Evolutionary conservation across 2,329 filamentous ascomycete species (phyloP).

Genomic region (Exophiala lecanii-corni): DNA sequence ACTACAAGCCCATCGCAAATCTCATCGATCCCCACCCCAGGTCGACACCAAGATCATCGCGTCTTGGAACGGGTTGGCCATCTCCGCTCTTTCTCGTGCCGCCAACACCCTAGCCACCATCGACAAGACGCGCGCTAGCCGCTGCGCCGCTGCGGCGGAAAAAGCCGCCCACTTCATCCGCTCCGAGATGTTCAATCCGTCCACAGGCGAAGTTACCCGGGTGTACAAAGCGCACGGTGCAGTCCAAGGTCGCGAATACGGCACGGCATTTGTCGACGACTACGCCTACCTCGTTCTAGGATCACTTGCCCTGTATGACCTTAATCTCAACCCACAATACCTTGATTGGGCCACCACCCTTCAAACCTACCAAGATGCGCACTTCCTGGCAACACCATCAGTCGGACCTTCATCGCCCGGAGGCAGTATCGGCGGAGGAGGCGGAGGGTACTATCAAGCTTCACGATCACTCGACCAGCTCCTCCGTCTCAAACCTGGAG

Average conservation of each 20-base stretch:
- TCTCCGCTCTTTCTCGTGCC: slow-evolving; percentile 73
- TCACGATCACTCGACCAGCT: slow-evolving; percentile 17
- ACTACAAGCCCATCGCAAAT: slow-evolving; percentile 66
- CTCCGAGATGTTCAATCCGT: slow-evolving; percentile 64
- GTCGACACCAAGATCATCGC: slow-evolving; percentile 86
- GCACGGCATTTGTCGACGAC: slow-evolving; percentile 87
- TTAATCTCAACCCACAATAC: slow-evolving; percentile 70
- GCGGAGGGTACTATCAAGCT: slow-evolving; percentile 22
- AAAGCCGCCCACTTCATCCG: slow-evolving; percentile 69
- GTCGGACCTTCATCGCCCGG: no score
- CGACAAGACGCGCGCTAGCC: slow-evolving; percentile 52
- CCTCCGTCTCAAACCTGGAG: slow-evolving; percentile 87
- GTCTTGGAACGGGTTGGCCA: slow-evolving; percentile 83
- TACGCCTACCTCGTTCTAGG: slow-evolving; percentile 86
- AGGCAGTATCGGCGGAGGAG: neutral
- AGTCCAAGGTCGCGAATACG: slow-evolving; percentile 26
- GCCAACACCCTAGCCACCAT: slow-evolving; percentile 62
- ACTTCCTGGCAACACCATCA: slow-evolving; percentile 66
- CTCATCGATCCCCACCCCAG: slow-evolving; percentile 68
- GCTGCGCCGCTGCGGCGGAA: slow-evolving; percentile 62
- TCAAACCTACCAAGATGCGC: slow-evolving; percentile 66
- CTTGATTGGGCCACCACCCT: slow-evolving; percentile 76
- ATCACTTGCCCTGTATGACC: slow-evolving; percentile 76
- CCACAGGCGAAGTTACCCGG: slow-evolving; percentile 62
- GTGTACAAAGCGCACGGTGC: slow-evolving; percentile 4